These are phyloP conservation scores for Lepiota brunneoincarnata DNA, from an alignment of 768 basidiomycete species.

Conservation along the genomic window DNA sequence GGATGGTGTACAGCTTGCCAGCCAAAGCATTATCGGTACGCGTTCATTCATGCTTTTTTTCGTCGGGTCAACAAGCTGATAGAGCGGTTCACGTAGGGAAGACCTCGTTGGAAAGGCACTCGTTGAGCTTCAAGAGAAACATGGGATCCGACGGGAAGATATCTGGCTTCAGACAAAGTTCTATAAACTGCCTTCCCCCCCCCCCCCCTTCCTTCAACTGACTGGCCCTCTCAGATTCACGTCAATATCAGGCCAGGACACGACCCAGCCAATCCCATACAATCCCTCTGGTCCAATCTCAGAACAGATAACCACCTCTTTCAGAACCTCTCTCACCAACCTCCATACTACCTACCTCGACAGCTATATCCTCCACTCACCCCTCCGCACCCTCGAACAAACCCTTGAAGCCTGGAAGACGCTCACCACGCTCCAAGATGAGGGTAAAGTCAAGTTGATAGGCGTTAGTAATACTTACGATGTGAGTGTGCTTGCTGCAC, in stretches of 20 bases:
- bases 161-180: constrained; percentile 85
- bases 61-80: background rate
- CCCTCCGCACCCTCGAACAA: constrained; percentile 51
- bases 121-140: constrained; percentile 47
- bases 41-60: background rate
- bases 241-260: constrained; percentile 70
- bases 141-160: constrained; percentile 65
- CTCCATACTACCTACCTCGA: constrained; percentile 75
- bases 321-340: constrained; percentile 62
- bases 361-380: constrained; percentile 77
- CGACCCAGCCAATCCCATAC: constrained; percentile 70
- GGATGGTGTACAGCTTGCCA: constrained; percentile 49
- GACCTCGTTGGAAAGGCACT: constrained; percentile 80
- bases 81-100: constrained; percentile 43
- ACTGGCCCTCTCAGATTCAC: constrained; percentile 54
- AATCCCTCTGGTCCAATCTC: constrained; percentile 48
- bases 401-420: constrained; percentile 71
- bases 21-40: constrained; percentile 69
- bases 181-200: constrained; percentile 1
- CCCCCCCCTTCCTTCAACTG: background rate
- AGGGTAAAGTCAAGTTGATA: constrained; percentile 60
- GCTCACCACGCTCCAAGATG: constrained; percentile 59
- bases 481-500: constrained; percentile 45
- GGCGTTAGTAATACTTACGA: constrained; percentile 83
- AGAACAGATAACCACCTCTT: constrained; percentile 61